Evolutionary conservation across 1,284 basidiomycete genomes (phyloP).

Genomic region (Xerocomus amazonicus): DNA sequence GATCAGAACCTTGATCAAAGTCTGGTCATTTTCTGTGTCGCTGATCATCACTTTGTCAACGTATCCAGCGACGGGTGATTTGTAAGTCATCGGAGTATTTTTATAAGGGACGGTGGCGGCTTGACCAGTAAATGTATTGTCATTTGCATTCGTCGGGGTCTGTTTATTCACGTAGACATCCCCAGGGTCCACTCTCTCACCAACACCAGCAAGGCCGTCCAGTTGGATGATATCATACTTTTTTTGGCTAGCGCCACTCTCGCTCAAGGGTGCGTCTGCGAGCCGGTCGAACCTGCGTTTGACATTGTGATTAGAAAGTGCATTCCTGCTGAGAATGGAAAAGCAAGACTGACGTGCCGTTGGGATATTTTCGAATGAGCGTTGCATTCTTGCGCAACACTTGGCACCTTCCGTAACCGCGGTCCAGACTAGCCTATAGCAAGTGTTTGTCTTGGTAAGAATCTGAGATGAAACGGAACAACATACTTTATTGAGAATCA

Average conservation of each 20-base stretch:
- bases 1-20: conserved; percentile 98
- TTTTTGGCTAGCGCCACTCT: conserved; percentile 74
- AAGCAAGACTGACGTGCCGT: conserved; percentile 74
- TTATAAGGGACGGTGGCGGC: conserved; percentile 81
- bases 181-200: conserved; percentile 89
- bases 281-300: conserved; percentile 82
- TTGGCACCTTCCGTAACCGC: conserved; percentile 97
- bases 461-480: conserved; percentile 2
- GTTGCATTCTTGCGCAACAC: conserved; percentile 96
- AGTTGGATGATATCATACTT: conserved; percentile 88
- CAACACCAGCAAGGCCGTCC: conserved; percentile 94
- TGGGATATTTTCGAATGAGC: conserved; percentile 93
- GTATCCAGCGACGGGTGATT: conserved; percentile 88
- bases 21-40: conserved; percentile 93
- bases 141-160: conserved; percentile 86
- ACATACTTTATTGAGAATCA: conserved; percentile 88
- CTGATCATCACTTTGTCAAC: conserved; percentile 98
- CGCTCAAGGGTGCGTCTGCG: conserved; percentile 86
- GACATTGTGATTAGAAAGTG: conserved; percentile 5
- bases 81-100: conserved; percentile 88
- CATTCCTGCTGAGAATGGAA: conserved; percentile 7
- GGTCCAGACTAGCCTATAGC: conserved; percentile 82
- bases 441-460: conserved; percentile 2
- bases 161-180: conserved; percentile 98
- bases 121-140: conserved; percentile 78